Base-by-base conservation (phyloP, 345 rosid species). In the Populus deltoides region DNA sequence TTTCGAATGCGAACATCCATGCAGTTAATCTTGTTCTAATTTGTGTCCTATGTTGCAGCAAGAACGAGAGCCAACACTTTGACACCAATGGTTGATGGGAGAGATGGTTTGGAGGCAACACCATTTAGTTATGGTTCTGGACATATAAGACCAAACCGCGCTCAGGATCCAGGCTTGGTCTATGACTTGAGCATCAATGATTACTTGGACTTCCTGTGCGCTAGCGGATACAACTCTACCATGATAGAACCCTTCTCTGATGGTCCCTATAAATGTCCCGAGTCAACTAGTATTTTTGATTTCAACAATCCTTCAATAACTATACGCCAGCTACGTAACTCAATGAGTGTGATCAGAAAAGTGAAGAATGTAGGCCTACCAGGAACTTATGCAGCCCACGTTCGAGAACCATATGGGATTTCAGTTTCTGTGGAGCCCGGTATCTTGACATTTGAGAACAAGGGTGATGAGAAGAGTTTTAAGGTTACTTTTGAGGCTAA, bases 281-380 rank as follows among this genome's bases (percentile, higher is more conserved):
- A 84, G 68, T 85, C 89, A 29, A 63, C 75, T 16, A 82, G 66
- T 70, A 78, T 89, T 41, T 66, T 82, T 3, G 86, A 91, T 86
- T 89, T 91, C 74, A 94, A 92, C 84, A 90, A 92, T 51, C 98
- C 98, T 53, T 89, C 97, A 4, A 87, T 94, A 53, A 68, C 91
- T 29, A 86, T 92, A 47, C 83, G 89, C 0, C 22, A 57, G 4
- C 83, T 91, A 47, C 47, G 63, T 0, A 78, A 73, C 49, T 16
- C 83, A 9, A 81, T 84, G 15, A 87, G 88, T 0, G 29, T 91
- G 38, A 79, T 80, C 0, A 84, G 97, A 7, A 88, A 72, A 38
- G 73, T 94, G 77, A 92, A 83, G 89, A 92, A 91, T 78, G 97
- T 92, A 7, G 98, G 98, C 2, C 31, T 84, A 1, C 88, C 94